These are phyloP conservation scores for Bromus sterilis DNA, from an alignment of 176 grass and related monocot genomes.

Conservation along the genomic window DNA sequence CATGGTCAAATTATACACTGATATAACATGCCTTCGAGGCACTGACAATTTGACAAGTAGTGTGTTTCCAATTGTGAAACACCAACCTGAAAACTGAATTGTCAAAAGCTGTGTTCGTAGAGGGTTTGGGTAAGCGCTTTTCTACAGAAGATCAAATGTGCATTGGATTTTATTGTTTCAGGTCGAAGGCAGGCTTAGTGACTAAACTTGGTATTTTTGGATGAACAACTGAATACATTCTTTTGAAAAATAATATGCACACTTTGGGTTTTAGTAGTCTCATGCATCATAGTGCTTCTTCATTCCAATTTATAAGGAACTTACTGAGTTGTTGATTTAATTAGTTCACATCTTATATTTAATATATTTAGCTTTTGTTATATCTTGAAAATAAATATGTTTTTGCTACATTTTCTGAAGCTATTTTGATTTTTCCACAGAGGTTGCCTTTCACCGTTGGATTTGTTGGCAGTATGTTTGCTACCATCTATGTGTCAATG, in stretches of 20 bases:
- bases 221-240: background rate
- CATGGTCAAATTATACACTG: background rate
- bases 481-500: constrained; percentile 96
- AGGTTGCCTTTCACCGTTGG: constrained; percentile 92
- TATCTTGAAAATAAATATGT: background rate
- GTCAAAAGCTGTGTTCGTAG: background rate
- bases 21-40: background rate
- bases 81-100: background rate
- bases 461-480: constrained; percentile 82
- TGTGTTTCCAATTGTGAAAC: background rate
- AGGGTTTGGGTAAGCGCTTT: background rate
- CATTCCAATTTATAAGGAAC: background rate
- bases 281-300: background rate
- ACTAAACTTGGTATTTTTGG: too few species aligned
- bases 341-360: background rate
- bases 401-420: constrained; percentile 5
- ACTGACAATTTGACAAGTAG: background rate
- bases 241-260: background rate
- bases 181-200: background rate
- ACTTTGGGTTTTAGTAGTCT: background rate
- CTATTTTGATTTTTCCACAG: constrained; percentile 39
- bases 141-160: background rate
- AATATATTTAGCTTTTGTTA: background rate
- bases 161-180: background rate
- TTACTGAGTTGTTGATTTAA: background rate